These are phyloP conservation scores for Heterobasidion annosum DNA, from an alignment of 1,284 basidiomycete genomes.

Conservation along the genomic window DNA sequence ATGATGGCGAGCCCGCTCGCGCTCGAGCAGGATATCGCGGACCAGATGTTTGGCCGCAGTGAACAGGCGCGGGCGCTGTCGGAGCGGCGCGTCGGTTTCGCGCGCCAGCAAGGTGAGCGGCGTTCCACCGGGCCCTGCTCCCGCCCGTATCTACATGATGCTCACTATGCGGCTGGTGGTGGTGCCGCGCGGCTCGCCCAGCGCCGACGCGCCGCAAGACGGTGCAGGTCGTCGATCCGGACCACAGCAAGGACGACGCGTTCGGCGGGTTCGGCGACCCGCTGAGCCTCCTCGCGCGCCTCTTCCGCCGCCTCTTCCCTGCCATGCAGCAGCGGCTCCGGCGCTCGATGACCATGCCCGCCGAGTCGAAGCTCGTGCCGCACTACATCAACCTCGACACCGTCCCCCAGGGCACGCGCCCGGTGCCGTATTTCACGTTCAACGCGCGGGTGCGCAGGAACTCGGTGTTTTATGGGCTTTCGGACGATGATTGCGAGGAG, in stretches of 20 bases:
- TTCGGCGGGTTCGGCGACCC: conserved; percentile 93
- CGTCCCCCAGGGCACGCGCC: conserved; percentile 30
- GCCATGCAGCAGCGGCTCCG: conserved; percentile 39
- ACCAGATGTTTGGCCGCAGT: background rate
- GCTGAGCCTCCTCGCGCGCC: conserved; percentile 39
- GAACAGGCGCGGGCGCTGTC: background rate
- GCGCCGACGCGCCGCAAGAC: background rate
- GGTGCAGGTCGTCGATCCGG: background rate
- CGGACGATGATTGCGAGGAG: conserved; percentile 82
- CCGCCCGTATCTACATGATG: no score
- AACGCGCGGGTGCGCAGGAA: conserved; percentile 82
- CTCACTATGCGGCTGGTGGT: no score
- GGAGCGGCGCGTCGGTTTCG: background rate
- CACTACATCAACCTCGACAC: conserved; percentile 14
- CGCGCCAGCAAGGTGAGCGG: background rate
- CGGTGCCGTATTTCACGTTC: conserved; percentile 83
- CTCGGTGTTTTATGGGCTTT: conserved; percentile 77
- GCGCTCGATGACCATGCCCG: conserved; percentile 66
- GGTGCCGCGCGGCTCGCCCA: background rate
- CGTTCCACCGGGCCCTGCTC: background rate
- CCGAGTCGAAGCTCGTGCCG: conserved; percentile 56
- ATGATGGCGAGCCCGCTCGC: background rate
- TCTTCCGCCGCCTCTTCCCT: conserved; percentile 52
- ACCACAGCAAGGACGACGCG: conserved; percentile 13
- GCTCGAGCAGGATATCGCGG: background rate